Evolutionary conservation across 169 alveolate genomes (phyloP).

Genomic region (Plasmodium fragile): DNA sequence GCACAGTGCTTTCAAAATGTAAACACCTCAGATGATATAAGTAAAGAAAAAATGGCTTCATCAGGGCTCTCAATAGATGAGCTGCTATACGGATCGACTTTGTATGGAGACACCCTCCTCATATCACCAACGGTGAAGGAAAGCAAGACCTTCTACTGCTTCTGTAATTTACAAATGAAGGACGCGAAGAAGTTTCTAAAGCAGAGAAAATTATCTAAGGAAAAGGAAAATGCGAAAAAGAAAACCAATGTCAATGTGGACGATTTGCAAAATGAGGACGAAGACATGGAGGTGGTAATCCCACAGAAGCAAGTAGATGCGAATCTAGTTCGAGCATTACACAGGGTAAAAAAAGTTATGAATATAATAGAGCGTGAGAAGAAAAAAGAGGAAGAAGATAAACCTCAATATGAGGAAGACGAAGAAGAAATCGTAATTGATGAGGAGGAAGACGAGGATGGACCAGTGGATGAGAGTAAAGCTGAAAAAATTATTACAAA

Average conservation of each 20-base stretch:
- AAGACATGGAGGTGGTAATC: not conserved
- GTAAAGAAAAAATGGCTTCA: not conserved
- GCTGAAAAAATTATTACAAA: conserved; percentile 2
- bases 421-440: not conserved
- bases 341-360: conserved; percentile 6
- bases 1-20: conserved; percentile 39
- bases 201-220: not conserved
- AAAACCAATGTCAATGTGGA: not conserved
- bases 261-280: not conserved
- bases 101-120: conserved; percentile 39
- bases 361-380: conserved; percentile 10
- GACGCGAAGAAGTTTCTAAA: not conserved
- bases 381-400: not conserved
- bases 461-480: not conserved
- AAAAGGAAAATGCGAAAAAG: not conserved
- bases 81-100: conserved; percentile 41
- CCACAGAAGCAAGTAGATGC: not conserved
- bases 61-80: conserved; percentile 5
- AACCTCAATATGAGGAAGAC: not conserved
- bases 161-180: conserved; percentile 22
- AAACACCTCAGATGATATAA: not conserved
- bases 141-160: conserved; percentile 27
- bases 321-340: conserved; percentile 14
- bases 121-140: conserved; percentile 36
- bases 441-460: not conserved